These are phyloP conservation scores for Macroventuria anomochaeta DNA, from an alignment of 2,329 filamentous ascomycete genomes.

Conservation along the genomic window DNA sequence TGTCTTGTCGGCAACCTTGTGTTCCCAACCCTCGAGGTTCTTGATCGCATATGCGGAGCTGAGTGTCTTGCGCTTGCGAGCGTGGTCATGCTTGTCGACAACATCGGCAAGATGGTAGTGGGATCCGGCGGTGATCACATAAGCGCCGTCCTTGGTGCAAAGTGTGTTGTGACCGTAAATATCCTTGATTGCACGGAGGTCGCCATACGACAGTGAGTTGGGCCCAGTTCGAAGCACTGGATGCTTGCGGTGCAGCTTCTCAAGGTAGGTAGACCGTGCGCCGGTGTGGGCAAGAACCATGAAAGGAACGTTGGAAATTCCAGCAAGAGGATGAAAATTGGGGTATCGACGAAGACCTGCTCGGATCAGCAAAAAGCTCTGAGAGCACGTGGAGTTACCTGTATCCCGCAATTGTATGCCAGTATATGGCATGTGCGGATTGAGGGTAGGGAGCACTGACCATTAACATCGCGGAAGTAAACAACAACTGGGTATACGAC, in stretches of 20 bases:
- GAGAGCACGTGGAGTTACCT: not conserved
- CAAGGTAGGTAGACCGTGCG: constrained; percentile 53
- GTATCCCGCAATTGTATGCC: not conserved
- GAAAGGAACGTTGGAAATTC: constrained; percentile 57
- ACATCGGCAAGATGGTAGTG: constrained; percentile 62
- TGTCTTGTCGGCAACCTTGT: constrained; percentile 62
- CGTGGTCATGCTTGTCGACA: constrained; percentile 59
- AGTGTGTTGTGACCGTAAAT: constrained; percentile 61
- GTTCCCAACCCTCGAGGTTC: constrained; percentile 62
- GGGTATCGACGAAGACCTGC: constrained; percentile 57
- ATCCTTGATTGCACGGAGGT: constrained; percentile 53
- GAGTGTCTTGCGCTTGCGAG: constrained; percentile 59
- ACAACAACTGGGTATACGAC: constrained; percentile 50
- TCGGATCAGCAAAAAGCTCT: not conserved
- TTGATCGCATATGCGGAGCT: constrained; percentile 60
- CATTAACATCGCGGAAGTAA: constrained; percentile 57
- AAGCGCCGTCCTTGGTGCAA: constrained; percentile 60
- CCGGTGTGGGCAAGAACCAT: constrained; percentile 54
- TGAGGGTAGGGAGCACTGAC: constrained; percentile 14
- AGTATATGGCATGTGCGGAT: not conserved
- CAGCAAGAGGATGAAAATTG: constrained; percentile 55
- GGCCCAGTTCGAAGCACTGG: constrained; percentile 50
- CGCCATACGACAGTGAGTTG: constrained; percentile 42
- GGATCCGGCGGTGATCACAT: constrained; percentile 54
- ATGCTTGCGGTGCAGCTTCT: constrained; percentile 55